Conservation (phyloP, 305 asterid genomes). For the Fraxinus paxiana region DNA sequence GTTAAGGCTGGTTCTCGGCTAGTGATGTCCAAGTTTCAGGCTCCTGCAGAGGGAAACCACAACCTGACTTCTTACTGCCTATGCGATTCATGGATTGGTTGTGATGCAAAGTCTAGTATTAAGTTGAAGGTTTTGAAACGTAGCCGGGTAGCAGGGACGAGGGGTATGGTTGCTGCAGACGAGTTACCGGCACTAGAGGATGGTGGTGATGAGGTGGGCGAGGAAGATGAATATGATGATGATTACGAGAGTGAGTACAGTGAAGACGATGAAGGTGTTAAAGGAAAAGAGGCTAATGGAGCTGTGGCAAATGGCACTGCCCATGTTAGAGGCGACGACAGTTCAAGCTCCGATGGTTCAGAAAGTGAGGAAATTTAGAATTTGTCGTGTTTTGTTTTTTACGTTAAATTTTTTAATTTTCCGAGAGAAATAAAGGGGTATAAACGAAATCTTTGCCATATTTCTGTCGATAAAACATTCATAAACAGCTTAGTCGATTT, state of each 20-base stretch:
- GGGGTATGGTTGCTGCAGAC: conserved; percentile 47
- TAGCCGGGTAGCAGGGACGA: conserved; percentile 75
- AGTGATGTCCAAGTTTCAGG: conserved; percentile 91
- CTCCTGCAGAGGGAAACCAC: conserved; percentile 83
- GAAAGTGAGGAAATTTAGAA: conserved; percentile 52
- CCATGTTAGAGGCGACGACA: conserved; percentile 32
- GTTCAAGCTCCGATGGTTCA: conserved; percentile 60
- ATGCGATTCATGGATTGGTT: conserved; percentile 95
- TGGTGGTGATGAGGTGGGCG: conserved; percentile 81
- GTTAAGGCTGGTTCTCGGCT: conserved; percentile 83
- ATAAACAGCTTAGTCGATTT: neutral
- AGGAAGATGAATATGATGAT: conserved; percentile 78
- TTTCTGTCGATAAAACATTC: neutral
- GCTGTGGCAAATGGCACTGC: conserved; percentile 53
- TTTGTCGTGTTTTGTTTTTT: conserved; percentile 7
- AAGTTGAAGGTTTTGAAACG: conserved; percentile 73
- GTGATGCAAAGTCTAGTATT: conserved; percentile 66
- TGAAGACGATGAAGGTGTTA: conserved; percentile 80
- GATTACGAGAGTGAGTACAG: conserved; percentile 95
- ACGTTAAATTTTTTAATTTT: neutral
- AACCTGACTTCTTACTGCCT: conserved; percentile 64
- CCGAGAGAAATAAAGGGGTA: neutral
- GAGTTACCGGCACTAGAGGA: conserved; percentile 64
- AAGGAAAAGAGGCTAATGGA: conserved; percentile 42
- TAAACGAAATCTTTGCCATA: neutral